Evolutionary conservation across 2,329 filamentous ascomycete species (phyloP).

Genomic region (Hymenoscyphus fructigenus): DNA sequence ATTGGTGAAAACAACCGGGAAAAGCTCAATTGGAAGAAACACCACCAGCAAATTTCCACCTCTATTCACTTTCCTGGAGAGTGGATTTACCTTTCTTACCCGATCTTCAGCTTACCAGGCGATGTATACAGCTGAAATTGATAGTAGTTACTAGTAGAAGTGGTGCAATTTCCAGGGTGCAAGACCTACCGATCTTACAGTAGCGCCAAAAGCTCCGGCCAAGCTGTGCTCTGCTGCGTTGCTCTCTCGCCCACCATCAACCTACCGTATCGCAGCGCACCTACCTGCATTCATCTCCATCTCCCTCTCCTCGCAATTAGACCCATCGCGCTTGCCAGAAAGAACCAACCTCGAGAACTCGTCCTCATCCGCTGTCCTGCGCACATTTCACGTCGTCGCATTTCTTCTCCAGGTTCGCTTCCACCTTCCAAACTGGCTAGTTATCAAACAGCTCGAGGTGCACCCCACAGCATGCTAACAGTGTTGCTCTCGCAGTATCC

Average conservation of each 20-base stretch:
- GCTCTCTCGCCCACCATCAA: background rate
- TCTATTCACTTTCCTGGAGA: background rate
- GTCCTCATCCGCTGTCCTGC: background rate
- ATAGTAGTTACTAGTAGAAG: background rate
- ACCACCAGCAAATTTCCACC: background rate
- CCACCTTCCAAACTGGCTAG: background rate
- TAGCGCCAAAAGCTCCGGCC: background rate
- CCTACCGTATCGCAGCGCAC: background rate
- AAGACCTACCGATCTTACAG: background rate
- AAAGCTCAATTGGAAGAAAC: too few species aligned
- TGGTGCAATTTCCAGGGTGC: background rate
- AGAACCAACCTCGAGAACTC: background rate
- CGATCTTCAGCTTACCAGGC: background rate
- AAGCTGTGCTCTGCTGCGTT: background rate
- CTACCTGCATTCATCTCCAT: background rate
- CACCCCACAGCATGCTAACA: background rate
- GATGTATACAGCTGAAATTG: background rate
- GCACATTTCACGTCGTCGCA: background rate
- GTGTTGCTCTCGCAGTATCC: background rate
- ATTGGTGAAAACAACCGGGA: too few species aligned
- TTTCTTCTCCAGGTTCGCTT: background rate
- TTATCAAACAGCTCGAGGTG: background rate
- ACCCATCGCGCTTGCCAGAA: background rate
- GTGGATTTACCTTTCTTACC: background rate
- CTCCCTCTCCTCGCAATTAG: background rate